Evolutionary conservation across 805 yeast species (phyloP).

Genomic region (Candida takata): DNA sequence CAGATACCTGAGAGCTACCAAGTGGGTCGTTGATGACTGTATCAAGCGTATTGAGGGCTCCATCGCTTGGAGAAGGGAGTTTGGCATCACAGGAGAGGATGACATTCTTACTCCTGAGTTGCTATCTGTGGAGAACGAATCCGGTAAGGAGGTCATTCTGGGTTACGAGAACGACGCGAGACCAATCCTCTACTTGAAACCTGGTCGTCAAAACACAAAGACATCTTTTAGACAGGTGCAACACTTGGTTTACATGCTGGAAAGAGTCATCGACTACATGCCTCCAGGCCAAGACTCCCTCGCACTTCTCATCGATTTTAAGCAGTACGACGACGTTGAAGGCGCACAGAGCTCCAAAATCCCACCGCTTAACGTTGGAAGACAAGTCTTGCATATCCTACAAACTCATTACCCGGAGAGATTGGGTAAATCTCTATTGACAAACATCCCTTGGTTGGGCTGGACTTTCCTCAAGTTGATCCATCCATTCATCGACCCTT

Average conservation of each 20-base stretch:
- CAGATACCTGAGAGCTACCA: slow-evolving; percentile 88
- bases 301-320: slow-evolving; percentile 88
- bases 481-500: slow-evolving; percentile 93
- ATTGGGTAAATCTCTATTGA: slow-evolving; percentile 83
- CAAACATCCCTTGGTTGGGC: slow-evolving; percentile 91
- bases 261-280: slow-evolving; percentile 89
- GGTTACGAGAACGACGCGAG: slow-evolving; percentile 88
- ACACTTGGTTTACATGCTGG: slow-evolving; percentile 88
- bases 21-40: slow-evolving; percentile 73
- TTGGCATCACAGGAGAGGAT: slow-evolving; percentile 60
- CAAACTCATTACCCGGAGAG: slow-evolving; percentile 98
- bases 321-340: slow-evolving; percentile 56
- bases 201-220: slow-evolving; percentile 94
- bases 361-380: slow-evolving; percentile 85
- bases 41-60: slow-evolving; percentile 70
- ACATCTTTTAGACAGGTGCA: slow-evolving; percentile 90
- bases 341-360: slow-evolving; percentile 41
- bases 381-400: slow-evolving; percentile 85
- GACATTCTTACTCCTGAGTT: slow-evolving; percentile 48
- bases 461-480: slow-evolving; percentile 89
- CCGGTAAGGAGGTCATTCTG: slow-evolving; percentile 87
- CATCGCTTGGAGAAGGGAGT: slow-evolving; percentile 88
- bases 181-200: slow-evolving; percentile 87
- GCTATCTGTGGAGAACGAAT: slow-evolving; percentile 64
- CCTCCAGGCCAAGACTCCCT: slow-evolving; percentile 94